These are phyloP conservation scores for Lasiosphaeria hispida DNA, from an alignment of 495 filamentous ascomycete species.

Conservation along the genomic window DNA sequence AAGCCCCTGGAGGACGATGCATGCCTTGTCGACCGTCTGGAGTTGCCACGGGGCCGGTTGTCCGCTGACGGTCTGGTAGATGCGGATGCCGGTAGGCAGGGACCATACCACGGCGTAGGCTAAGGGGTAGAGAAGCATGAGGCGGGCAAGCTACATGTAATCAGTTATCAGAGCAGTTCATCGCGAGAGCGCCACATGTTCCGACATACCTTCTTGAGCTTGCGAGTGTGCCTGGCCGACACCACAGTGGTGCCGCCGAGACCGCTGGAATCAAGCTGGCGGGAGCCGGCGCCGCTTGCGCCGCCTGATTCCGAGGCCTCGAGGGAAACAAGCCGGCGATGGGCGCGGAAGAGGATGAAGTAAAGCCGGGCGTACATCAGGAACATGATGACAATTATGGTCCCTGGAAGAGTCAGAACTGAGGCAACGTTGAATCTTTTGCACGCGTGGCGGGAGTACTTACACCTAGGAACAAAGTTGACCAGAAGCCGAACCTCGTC, in stretches of 20 bases:
- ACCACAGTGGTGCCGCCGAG: neutral
- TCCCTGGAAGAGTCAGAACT: conserved; percentile 11
- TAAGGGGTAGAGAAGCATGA: conserved; percentile 46
- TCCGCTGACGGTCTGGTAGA: conserved; percentile 38
- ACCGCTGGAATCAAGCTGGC: neutral
- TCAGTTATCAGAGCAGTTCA: neutral
- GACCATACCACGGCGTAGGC: conserved; percentile 46
- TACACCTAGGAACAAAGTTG: conserved; percentile 41
- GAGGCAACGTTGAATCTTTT: neutral
- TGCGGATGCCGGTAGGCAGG: conserved; percentile 41
- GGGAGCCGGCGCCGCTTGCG: conserved; percentile 1
- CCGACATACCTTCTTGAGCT: conserved; percentile 31
- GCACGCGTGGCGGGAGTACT: neutral
- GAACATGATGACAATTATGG: conserved; percentile 41
- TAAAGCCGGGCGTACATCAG: conserved; percentile 41
- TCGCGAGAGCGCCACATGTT: neutral
- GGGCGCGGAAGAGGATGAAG: conserved; percentile 40
- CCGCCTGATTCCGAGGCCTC: conserved; percentile 3
- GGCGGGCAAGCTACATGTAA: conserved; percentile 29
- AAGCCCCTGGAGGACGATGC: conserved; percentile 45
- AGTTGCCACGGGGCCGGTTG: conserved; percentile 37
- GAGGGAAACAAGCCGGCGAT: conserved; percentile 33
- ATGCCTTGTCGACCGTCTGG: conserved; percentile 45
- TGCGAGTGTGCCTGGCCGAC: conserved; percentile 12
- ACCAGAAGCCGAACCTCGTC: conserved; percentile 37